Percentiles rank a stretch among this genome's conserved stretches.
These are phyloP conservation scores for Herpetospermum pedunculosum DNA, from an alignment of 306 rosid genomes.

Conservation along the genomic window DNA sequence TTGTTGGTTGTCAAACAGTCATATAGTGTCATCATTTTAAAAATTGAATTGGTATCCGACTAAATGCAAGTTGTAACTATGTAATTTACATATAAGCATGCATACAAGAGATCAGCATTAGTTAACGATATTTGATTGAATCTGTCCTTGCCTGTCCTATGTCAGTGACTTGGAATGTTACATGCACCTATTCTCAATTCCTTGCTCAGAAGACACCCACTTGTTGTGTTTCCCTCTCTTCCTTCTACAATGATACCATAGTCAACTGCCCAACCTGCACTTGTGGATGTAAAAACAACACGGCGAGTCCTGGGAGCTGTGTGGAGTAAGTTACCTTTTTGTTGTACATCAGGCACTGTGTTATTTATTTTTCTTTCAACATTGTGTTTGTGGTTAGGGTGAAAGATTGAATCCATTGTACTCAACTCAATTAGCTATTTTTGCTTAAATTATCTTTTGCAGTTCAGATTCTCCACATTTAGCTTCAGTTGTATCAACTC, in stretches of 20 bases:
- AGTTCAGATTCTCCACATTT: constrained; percentile 60
- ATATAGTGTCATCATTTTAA: neutral
- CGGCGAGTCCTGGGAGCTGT: constrained; percentile 56
- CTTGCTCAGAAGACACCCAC: constrained; percentile 95
- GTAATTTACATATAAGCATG: neutral
- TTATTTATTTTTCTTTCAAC: neutral
- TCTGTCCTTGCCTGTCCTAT: constrained; percentile 13
- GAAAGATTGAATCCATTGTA: neutral
- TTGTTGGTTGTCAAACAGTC: neutral
- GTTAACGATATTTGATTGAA: constrained; percentile 2
- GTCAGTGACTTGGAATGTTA: constrained; percentile 97
- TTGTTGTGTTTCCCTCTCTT: constrained; percentile 95
- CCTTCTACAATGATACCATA: constrained; percentile 81
- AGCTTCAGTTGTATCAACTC: constrained; percentile 55
- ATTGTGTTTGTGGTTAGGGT: neutral
- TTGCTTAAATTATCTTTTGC: constrained; percentile 17
- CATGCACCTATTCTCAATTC: constrained; percentile 94
- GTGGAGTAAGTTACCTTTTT: constrained; percentile 47
- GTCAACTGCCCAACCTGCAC: constrained; percentile 95
- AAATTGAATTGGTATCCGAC: neutral
- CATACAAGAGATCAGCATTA: neutral
- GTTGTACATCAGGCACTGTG: constrained; percentile 4
- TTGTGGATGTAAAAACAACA: constrained; percentile 81
- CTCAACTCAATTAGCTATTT: neutral
- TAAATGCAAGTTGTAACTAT: neutral